phyloP scores from a whole-genome alignment of 1,139 yeast species.

The Taiozyma onychis region DNA sequence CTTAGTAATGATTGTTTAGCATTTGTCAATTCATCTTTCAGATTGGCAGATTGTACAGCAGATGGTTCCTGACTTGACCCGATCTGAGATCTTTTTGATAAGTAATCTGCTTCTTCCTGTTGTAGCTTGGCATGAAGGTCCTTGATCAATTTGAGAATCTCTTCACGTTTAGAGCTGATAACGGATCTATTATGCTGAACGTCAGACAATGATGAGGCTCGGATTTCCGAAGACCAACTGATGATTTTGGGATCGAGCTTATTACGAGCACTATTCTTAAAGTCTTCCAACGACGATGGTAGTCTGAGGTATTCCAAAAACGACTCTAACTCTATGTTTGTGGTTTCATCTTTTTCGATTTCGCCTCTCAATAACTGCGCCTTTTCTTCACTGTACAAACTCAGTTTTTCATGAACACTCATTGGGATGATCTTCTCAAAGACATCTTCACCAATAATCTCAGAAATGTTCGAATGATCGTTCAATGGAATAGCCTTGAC shows the following conservation, averaged over 20 bases:
- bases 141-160: constrained; percentile 36
- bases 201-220: constrained; percentile 23
- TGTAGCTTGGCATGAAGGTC: constrained; percentile 35
- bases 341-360: constrained; percentile 69
- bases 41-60: constrained; percentile 25
- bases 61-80: constrained; percentile 34
- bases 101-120: constrained; percentile 32
- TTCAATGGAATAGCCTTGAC: constrained; percentile 56
- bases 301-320: constrained; percentile 75
- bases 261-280: constrained; percentile 34
- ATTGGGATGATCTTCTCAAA: constrained; percentile 81
- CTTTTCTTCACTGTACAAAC: constrained; percentile 85
- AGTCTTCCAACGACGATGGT: constrained; percentile 58
- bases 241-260: constrained; percentile 20
- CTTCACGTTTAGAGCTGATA: constrained; percentile 31
- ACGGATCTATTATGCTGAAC: constrained; percentile 23
- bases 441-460: constrained; percentile 47
- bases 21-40: constrained; percentile 47
- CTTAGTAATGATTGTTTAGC: constrained; percentile 62
- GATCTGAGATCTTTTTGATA: constrained; percentile 26
- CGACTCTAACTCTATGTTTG: constrained; percentile 73
- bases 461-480: constrained; percentile 45
- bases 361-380: constrained; percentile 72
- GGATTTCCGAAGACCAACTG: constrained; percentile 24
- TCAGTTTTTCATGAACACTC: constrained; percentile 79